Evolutionary conservation across 495 filamentous ascomycete genomes (phyloP).

Genomic region (Pyronema domesticum): DNA sequence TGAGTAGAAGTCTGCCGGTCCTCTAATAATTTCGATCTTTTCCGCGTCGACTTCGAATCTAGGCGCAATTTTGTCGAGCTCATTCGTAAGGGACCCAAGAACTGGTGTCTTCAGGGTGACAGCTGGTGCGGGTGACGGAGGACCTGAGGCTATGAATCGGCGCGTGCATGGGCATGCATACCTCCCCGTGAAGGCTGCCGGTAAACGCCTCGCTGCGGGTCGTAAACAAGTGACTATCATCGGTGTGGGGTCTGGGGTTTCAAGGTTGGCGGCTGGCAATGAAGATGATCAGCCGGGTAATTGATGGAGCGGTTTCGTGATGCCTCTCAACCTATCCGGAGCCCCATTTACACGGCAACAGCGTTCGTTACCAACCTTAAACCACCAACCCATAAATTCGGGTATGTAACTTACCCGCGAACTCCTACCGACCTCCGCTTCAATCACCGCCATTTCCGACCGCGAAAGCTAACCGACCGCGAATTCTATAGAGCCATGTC

Average conservation of each 20-base stretch:
- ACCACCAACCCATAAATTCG: too few species aligned
- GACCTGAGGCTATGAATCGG: conserved; percentile 26
- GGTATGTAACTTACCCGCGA: background rate
- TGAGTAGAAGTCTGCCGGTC: conserved; percentile 70
- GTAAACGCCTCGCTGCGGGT: conserved; percentile 9
- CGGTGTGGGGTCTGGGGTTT: background rate
- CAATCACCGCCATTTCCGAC: background rate
- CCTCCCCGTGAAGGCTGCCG: conserved; percentile 2
- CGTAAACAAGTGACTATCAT: conserved; percentile 17
- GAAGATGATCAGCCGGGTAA: too few species aligned
- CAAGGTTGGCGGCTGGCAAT: background rate
- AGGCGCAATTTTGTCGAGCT: conserved; percentile 77
- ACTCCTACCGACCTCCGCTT: background rate
- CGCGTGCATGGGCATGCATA: conserved; percentile 7
- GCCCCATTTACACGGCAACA: too few species aligned
- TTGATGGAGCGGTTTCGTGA: too few species aligned
- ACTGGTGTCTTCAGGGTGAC: conserved; percentile 28
- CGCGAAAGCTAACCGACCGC: background rate
- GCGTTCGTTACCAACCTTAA: too few species aligned
- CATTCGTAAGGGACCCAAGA: conserved; percentile 50
- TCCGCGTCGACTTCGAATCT: conserved; percentile 69
- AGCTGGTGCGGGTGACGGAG: conserved; percentile 16
- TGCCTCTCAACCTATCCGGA: too few species aligned
- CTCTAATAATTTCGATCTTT: conserved; percentile 60
- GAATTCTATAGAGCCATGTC: conserved; percentile 45